These are phyloP conservation scores for Elsinoe arachidis DNA, from an alignment of 2,329 filamentous ascomycete species.

Conservation along the genomic window DNA sequence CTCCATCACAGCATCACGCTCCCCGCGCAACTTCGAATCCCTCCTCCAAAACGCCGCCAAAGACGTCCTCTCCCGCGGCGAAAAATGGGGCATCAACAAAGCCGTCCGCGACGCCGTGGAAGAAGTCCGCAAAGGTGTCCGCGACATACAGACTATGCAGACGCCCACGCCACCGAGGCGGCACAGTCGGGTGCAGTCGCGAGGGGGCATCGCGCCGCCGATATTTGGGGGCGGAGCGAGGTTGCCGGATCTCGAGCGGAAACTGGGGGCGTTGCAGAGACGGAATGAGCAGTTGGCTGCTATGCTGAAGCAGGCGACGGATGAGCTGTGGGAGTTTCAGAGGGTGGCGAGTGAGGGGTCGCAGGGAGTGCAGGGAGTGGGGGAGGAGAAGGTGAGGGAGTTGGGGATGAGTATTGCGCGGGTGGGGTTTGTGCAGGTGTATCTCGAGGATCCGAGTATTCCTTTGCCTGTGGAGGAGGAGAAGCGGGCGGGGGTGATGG, in stretches of 20 bases:
- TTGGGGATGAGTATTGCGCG: slow-evolving; percentile 42
- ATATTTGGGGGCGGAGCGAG: background rate
- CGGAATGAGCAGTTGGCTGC: slow-evolving; percentile 59
- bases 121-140: slow-evolving; percentile 69
- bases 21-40: slow-evolving; percentile 54
- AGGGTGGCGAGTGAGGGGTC: slow-evolving; percentile 33
- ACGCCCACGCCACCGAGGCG: slow-evolving; percentile 27
- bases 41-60: slow-evolving; percentile 69
- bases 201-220: background rate
- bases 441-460: slow-evolving; percentile 39
- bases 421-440: slow-evolving; percentile 44
- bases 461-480: slow-evolving; percentile 34
- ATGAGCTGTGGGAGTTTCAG: slow-evolving; percentile 54
- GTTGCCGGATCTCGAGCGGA: slow-evolving; percentile 13
- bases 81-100: slow-evolving; percentile 71
- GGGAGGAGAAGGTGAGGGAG: slow-evolving; percentile 30
- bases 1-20: slow-evolving; percentile 21
- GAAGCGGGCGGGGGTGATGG: slow-evolving; percentile 4
- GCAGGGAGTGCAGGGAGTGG: slow-evolving; percentile 22
- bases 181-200: slow-evolving; percentile 15
- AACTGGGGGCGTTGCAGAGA: slow-evolving; percentile 47
- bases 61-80: slow-evolving; percentile 61
- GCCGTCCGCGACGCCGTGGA: slow-evolving; percentile 72
- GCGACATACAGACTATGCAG: slow-evolving; percentile 48
- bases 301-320: slow-evolving; percentile 60